Evolutionary conservation across 768 basidiomycete species (phyloP), one percentile per base, ranked within the genome.

Genomic region (Phaffia tasmanica): DNA sequence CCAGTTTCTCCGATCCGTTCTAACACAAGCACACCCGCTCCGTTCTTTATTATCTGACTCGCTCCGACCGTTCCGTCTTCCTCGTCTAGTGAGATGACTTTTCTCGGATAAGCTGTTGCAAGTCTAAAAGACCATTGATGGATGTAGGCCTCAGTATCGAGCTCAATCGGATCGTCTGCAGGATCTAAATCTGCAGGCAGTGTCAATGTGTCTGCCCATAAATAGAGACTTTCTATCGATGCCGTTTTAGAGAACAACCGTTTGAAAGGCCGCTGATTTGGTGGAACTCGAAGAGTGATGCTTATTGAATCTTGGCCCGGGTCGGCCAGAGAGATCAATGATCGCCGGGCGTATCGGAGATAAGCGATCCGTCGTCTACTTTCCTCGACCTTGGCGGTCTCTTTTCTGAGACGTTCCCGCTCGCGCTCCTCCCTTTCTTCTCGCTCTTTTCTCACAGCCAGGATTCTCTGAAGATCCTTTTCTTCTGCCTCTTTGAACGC

Each of bases 401-500:
- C 55, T 23, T 60, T 27, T 46, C 59, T n/a, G 23, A 48, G 16
- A 7, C 58, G 49, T 42, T 57, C 47, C 62, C 50, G 47, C n/a
- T 29, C 56, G 1, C 56, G 64, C 19, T 57, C 21, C 9, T 57
- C 57, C 19, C 63, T 49, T 16, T 21, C 23, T 8, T 35, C 67
- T 27, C 57, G 50, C 72, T 81, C 82, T 16, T 73, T 79, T 55
- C 86, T 80, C 54, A 79, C 79, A 7, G 78, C 79, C 64, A 72
- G 18, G 42, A 89, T 84, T 57, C 85, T 80, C 73, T 86, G 87
- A 29, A 81, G 78, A 74, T 95, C 93, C 6, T 82, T 77, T 48
- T 79, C 73, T 1, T 83, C 85, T 70, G 85, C 80, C 62, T 85
- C 83, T 49, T 78, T 77, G 74, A 89, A 89, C 1, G 88, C 88